Conservation (phyloP, 2,329 filamentous ascomycete species). For the Endoconidiophora laricicola region DNA sequence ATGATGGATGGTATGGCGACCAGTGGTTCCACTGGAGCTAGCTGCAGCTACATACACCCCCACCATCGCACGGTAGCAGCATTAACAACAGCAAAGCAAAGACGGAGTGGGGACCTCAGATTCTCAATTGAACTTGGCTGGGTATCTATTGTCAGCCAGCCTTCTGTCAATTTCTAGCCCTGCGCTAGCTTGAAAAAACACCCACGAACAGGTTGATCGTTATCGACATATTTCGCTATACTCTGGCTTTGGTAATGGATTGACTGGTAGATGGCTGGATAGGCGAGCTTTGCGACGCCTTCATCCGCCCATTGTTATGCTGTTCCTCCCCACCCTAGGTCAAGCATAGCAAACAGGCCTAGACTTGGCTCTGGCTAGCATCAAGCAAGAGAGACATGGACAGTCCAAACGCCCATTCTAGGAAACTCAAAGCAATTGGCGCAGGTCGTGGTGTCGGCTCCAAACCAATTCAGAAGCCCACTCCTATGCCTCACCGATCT, state of each 20-base stretch:
- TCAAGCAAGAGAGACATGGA: not conserved
- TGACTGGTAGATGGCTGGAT: conserved; percentile 5
- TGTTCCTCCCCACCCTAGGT: conserved; percentile 7
- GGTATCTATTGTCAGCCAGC: no score
- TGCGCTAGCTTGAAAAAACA: no score
- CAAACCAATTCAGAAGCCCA: conserved; percentile 3
- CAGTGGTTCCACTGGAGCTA: no score
- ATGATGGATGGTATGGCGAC: no score
- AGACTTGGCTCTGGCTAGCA: conserved; percentile 4
- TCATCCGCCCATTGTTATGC: not conserved
- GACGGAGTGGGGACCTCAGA: no score
- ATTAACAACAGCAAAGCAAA: no score
- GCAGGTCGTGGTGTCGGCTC: conserved; percentile 1
- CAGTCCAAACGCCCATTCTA: not conserved
- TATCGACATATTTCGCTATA: no score
- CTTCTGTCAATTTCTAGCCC: no score
- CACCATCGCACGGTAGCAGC: no score
- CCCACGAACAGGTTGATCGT: no score
- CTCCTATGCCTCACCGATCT: conserved; percentile 5
- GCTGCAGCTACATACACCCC: no score
- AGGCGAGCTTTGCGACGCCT: conserved; percentile 1
- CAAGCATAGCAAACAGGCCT: conserved; percentile 6
- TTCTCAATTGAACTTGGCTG: no score
- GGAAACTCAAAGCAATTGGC: not conserved
- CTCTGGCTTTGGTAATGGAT: conserved; percentile 2